These are phyloP conservation scores for Lentinus tigrinus DNA, from an alignment of 768 basidiomycete genomes.

Conservation along the genomic window DNA sequence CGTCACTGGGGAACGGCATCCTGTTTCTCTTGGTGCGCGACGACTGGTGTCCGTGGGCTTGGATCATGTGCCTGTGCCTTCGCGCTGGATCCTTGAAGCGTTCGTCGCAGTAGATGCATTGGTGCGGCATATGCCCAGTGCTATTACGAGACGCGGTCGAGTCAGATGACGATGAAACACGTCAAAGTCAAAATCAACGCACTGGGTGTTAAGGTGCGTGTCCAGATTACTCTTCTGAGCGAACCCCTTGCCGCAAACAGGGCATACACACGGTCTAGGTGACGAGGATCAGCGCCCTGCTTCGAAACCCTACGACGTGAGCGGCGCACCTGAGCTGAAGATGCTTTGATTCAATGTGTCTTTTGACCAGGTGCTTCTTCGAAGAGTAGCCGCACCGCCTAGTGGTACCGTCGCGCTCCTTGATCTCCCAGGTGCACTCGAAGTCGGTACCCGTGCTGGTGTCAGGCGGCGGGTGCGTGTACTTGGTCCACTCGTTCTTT, in stretches of 20 bases:
- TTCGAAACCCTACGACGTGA: neutral
- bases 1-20: slow-evolving; percentile 18
- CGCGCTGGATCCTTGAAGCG: slow-evolving; percentile 66
- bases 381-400: slow-evolving; percentile 40
- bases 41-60: slow-evolving; percentile 50
- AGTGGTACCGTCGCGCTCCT: neutral
- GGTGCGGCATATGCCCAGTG: slow-evolving; percentile 55
- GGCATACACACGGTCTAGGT: slow-evolving; percentile 50
- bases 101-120: slow-evolving; percentile 51
- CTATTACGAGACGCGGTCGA: slow-evolving; percentile 31
- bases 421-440: slow-evolving; percentile 8
- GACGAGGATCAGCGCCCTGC: neutral
- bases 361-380: slow-evolving; percentile 67
- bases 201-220: slow-evolving; percentile 58
- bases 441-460: neutral
- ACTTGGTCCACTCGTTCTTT: neutral
- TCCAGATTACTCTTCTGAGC: slow-evolving; percentile 58
- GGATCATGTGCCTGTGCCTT: slow-evolving; percentile 57
- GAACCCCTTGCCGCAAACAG: slow-evolving; percentile 52
- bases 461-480: neutral
- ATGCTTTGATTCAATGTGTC: slow-evolving; percentile 65
- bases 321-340: slow-evolving; percentile 53
- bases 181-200: slow-evolving; percentile 24
- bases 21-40: slow-evolving; percentile 46
- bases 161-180: slow-evolving; percentile 22